Evolutionary conservation across 2,329 filamentous ascomycete species (phyloP), one percentile per base, ranked within the genome.

Genomic region (Bimuria novae-zelandiae): DNA sequence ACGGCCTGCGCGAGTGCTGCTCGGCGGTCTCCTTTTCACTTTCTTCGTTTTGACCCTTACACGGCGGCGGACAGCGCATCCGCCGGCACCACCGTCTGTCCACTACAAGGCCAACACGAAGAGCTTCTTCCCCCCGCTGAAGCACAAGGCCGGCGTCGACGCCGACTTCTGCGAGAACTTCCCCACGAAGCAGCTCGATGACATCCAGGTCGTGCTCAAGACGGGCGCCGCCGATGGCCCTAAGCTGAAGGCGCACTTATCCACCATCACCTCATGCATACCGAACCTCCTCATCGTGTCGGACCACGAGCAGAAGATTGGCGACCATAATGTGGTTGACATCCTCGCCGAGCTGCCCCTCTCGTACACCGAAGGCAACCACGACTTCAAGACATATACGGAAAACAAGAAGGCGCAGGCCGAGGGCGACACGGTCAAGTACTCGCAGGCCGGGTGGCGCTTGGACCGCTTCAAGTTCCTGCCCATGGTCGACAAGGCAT

Each of bases 391-490:
- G 52, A 75, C 81, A 52, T 83, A 84, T 64, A 62, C 79, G 21
- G 71, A 71, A 37, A 76, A 81, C 59, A 72, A 71, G 42, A 70
- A 71, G 59, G 67, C 65, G n/a, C 64, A 68, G 23, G 62, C 65
- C 17, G 68, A 73, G 45, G 71, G 62, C 62, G 75, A 61, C 63
- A 69, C 55, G 62, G 71, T 67, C 53, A 78, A 80, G 52, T 81
- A 80, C 80, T 68, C 73, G 52, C 77, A 63, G 43, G 78, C 79
- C 0, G 80, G 79, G 30, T 84, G 81, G 80, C 79, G 77, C 56
- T 71, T 84, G 23, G 82, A 84, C 63, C 82, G 82, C 60, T 84
- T 81, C 79, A 84, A 84, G 68, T 84, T 83, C 65, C 72, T 84
- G 48, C 82, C 81, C 32, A 79, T 83, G 74, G 78, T 81, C 3